Evolutionary conservation across 1,284 basidiomycete species (phyloP), one percentile per base, ranked within the genome.

Genomic region (Grifola frondosa): DNA sequence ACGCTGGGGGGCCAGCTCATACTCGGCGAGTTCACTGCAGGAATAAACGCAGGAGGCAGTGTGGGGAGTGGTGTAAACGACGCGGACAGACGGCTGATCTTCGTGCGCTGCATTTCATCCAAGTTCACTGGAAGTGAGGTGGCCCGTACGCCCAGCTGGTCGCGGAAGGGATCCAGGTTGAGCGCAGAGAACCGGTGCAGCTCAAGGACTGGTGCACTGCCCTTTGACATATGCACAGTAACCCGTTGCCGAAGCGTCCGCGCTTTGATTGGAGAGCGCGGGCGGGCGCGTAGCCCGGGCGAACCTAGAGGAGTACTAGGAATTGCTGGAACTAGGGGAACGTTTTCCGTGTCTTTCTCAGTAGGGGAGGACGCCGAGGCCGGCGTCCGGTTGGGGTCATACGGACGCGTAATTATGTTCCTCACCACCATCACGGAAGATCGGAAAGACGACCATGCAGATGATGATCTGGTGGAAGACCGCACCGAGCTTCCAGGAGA

Each of bases 151-250:
- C 40, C 42, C 8, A 35, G 22, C 5, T 46, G 45, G 23, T 55
- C 51, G 37, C 46, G 40, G 52, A 50, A 50, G n/a, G 52, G 45
- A 34, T 58, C 48, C 38, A 81, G 56, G 31, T 72, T 68, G 25
- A 81, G 61, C 21, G 62, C 61, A 0, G 84, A 86, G 49, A 87
- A 48, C 8, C 60, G 78, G 16, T 81, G 77, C 52, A 88, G 68
- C 34, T 78, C 67, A 21, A 88, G 68, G 21, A 68, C 71, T 11
- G 86, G 84, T 2, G 80, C 71, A 16, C 64, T 64, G 40, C 74
- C 75, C 23, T 62, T 59, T 31, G 71, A 65, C 40, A 71, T 74
- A 31, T 68, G 67, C 16, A 86, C 68, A 0, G 81, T 84, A 8
- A 88, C 84, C 5, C 77, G 75, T 44, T 75, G 63, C 8, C 50